Conservation (phyloP, 2,329 filamentous ascomycete species). For the Colletotrichum sp. region DNA sequence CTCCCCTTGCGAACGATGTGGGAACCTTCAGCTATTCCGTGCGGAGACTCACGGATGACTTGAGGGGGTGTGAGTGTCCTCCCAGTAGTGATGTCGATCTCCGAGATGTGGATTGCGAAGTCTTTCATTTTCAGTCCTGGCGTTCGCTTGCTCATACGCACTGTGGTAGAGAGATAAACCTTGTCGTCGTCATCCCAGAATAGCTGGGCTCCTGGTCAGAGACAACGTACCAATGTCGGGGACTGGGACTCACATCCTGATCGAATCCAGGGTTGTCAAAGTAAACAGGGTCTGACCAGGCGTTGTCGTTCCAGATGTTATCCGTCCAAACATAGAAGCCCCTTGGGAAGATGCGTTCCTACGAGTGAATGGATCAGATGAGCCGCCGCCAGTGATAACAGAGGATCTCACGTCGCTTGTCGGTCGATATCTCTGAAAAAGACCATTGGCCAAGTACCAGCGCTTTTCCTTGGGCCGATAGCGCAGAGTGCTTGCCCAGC, state of each 20-base stretch:
- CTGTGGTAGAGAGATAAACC: slow-evolving; percentile 52
- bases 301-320: slow-evolving; percentile 54
- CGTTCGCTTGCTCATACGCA: slow-evolving; percentile 38
- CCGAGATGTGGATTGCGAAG: slow-evolving; percentile 53
- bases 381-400: not conserved
- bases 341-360: slow-evolving; percentile 54
- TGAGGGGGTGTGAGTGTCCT: slow-evolving; percentile 39
- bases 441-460: slow-evolving; percentile 52
- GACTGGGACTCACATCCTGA: slow-evolving; percentile 47
- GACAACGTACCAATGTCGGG: not conserved
- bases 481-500: slow-evolving; percentile 53
- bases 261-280: slow-evolving; percentile 61
- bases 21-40: slow-evolving; percentile 47
- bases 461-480: slow-evolving; percentile 41
- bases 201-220: slow-evolving; percentile 22
- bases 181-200: slow-evolving; percentile 57
- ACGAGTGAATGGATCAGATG: slow-evolving; percentile 1
- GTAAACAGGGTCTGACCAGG: slow-evolving; percentile 59
- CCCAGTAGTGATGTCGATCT: slow-evolving; percentile 47
- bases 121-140: slow-evolving; percentile 49
- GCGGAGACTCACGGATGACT: slow-evolving; percentile 39
- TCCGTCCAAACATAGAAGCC: slow-evolving; percentile 60
- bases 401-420: slow-evolving; percentile 24
- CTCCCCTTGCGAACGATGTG: slow-evolving; percentile 39
- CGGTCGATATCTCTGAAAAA: slow-evolving; percentile 49